Conservation (phyloP, 2,329 filamentous ascomycete species). For the Penicillium concentricum region DNA sequence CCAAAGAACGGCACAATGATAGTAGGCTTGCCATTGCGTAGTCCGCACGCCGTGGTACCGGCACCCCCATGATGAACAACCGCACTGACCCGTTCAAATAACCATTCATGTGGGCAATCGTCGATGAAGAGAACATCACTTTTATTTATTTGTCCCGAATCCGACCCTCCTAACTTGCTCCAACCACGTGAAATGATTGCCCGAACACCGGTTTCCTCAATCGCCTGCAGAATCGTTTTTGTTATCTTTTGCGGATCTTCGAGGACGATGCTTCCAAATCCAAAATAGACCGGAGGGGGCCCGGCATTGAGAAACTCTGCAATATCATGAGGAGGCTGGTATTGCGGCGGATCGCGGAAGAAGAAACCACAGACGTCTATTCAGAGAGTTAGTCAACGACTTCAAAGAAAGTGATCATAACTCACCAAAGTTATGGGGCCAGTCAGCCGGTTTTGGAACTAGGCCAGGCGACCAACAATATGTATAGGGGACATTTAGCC, state of each 20-base stretch:
- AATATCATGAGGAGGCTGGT: constrained; percentile 40
- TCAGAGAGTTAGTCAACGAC: not conserved
- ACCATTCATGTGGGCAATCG: constrained; percentile 57
- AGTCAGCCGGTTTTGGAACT: constrained; percentile 37
- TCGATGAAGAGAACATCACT: constrained; percentile 48
- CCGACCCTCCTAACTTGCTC: constrained; percentile 44
- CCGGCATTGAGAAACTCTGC: constrained; percentile 45
- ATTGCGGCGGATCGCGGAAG: constrained; percentile 33
- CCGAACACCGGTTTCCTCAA: constrained; percentile 46
- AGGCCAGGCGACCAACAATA: constrained; percentile 42
- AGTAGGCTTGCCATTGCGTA: constrained; percentile 53
- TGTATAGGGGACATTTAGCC: constrained; percentile 36
- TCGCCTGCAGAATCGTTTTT: constrained; percentile 46
- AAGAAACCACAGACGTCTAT: constrained; percentile 43
- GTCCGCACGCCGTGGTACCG: constrained; percentile 57
- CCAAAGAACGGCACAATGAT: constrained; percentile 59
- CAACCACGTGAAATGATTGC: constrained; percentile 55
- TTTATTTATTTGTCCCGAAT: constrained; percentile 1
- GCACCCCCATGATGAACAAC: constrained; percentile 60
- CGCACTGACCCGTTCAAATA: constrained; percentile 53
- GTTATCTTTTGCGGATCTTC: constrained; percentile 47
- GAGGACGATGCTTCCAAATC: constrained; percentile 56
- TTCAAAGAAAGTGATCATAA: too few species aligned
- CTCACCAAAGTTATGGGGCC: constrained; percentile 17
- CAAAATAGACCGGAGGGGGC: constrained; percentile 52